These are phyloP conservation scores for Hypomontagnella submonticulosa DNA, from an alignment of 495 filamentous ascomycete species.

Conservation along the genomic window DNA sequence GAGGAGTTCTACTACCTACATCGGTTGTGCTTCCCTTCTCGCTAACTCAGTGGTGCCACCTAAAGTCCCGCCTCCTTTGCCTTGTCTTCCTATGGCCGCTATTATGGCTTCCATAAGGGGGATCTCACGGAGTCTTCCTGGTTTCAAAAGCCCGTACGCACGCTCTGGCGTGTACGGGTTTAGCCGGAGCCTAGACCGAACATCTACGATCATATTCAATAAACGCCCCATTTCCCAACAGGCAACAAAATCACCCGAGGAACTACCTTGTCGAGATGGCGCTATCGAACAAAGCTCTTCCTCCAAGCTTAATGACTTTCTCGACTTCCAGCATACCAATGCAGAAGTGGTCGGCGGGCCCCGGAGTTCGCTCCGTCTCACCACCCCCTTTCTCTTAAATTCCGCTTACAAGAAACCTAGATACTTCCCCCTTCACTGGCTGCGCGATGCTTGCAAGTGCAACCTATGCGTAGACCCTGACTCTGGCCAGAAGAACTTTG, in stretches of 20 bases:
- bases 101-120: conserved; percentile 1
- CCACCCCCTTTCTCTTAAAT: too few relatives aligned
- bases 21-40: neutral
- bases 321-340: too few relatives aligned
- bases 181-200: conserved; percentile 8
- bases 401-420: neutral
- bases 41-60: neutral
- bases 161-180: conserved; percentile 1
- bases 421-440: conserved; percentile 53
- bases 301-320: too few relatives aligned
- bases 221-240: neutral
- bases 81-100: neutral
- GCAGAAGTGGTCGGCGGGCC: too few relatives aligned
- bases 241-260: neutral
- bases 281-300: neutral
- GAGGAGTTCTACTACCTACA: too few relatives aligned
- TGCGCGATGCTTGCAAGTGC: conserved; percentile 84
- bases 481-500: conserved; percentile 85
- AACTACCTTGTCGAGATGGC: conserved; percentile 1
- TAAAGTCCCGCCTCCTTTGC: too few relatives aligned
- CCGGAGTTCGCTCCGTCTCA: too few relatives aligned
- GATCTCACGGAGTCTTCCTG: conserved; percentile 12
- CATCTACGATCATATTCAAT: neutral
- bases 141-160: conserved; percentile 1
- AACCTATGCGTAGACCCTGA: conserved; percentile 75